Conservation (phyloP, 768 basidiomycete species). For the Wakefieldia striispora region DNA sequence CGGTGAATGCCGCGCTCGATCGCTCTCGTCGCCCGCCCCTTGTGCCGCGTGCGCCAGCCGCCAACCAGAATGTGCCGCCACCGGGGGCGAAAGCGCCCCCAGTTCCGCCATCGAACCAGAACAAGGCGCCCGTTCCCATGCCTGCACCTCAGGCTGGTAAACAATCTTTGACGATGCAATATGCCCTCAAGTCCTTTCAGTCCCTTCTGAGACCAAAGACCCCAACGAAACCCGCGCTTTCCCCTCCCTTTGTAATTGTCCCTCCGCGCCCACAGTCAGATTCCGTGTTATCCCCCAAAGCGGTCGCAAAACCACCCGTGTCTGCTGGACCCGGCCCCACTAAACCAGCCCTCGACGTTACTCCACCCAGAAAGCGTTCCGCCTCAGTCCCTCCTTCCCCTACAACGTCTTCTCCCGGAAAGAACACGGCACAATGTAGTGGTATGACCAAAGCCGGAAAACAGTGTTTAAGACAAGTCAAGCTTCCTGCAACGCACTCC, state of each 20-base stretch:
- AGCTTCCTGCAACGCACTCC: slow-evolving; percentile 33
- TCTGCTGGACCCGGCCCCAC: slow-evolving; percentile 6
- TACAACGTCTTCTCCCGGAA: slow-evolving; percentile 17
- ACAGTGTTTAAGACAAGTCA: slow-evolving; percentile 60
- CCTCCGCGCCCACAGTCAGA: slow-evolving; percentile 37
- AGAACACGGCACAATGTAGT: slow-evolving; percentile 47
- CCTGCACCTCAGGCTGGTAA: slow-evolving; percentile 32
- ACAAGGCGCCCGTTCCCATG: slow-evolving; percentile 26
- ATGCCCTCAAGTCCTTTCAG: slow-evolving; percentile 20
- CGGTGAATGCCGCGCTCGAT: slow-evolving; percentile 8
- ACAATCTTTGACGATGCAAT: slow-evolving; percentile 20
- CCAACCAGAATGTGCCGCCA: slow-evolving; percentile 2
- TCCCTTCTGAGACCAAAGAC: slow-evolving; percentile 6
- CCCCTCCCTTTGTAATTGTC: slow-evolving; percentile 15
- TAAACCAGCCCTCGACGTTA: slow-evolving; percentile 9
- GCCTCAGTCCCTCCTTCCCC: slow-evolving; percentile 18
- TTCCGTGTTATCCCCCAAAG: slow-evolving; percentile 15
- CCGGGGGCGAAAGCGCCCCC: neutral
- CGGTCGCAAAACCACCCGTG: neutral
- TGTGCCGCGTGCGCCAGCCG: neutral
- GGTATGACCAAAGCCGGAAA: slow-evolving; percentile 64
- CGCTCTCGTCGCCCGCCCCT: slow-evolving; percentile 8
- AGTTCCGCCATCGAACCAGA: slow-evolving; percentile 10
- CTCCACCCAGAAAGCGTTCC: slow-evolving; percentile 21
- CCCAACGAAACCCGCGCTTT: slow-evolving; percentile 15